phyloP scores from a whole-genome alignment of 2,329 filamentous ascomycete species.

The Exophiala oligosperma region DNA sequence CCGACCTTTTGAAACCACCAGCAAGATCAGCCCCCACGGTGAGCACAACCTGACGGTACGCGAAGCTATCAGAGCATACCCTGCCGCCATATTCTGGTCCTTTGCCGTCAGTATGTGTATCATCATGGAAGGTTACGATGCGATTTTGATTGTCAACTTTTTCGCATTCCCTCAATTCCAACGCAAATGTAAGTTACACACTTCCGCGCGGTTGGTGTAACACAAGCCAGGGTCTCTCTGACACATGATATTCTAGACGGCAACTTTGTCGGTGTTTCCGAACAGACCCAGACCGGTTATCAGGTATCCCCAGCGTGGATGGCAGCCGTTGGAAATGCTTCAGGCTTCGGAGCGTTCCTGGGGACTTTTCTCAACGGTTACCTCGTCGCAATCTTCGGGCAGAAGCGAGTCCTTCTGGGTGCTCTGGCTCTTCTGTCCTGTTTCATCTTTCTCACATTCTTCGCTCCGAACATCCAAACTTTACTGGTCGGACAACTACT shows the following conservation, averaged over 20 bases:
- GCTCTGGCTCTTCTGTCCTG: constrained; percentile 14
- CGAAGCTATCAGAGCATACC: constrained; percentile 28
- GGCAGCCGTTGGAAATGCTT: constrained; percentile 18
- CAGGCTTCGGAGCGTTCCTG: constrained; percentile 19
- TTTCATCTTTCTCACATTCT: constrained; percentile 34
- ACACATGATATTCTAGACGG: constrained; percentile 9
- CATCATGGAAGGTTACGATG: constrained; percentile 49
- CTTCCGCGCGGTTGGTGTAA: neutral
- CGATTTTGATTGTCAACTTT: constrained; percentile 27
- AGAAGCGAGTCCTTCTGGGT: constrained; percentile 21
- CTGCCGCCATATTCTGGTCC: constrained; percentile 36
- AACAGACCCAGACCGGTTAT: constrained; percentile 34
- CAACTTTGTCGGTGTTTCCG: constrained; percentile 20
- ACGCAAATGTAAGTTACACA: constrained; percentile 28
- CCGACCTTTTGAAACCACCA: neutral
- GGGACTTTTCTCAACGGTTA: constrained; percentile 19
- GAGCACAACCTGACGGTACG: constrained; percentile 24
- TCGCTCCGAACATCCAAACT: constrained; percentile 30
- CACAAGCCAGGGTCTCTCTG: too few species aligned
- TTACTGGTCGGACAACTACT: constrained; percentile 32
- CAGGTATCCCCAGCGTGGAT: constrained; percentile 22
- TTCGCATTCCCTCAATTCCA: constrained; percentile 38
- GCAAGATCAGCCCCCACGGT: neutral
- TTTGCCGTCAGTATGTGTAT: constrained; percentile 47
- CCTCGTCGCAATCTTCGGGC: constrained; percentile 18